Percentiles rank a stretch among this genome's conserved stretches.
Conservation (phyloP, 768 basidiomycete species). For the Pisolithus tinctorius region DNA sequence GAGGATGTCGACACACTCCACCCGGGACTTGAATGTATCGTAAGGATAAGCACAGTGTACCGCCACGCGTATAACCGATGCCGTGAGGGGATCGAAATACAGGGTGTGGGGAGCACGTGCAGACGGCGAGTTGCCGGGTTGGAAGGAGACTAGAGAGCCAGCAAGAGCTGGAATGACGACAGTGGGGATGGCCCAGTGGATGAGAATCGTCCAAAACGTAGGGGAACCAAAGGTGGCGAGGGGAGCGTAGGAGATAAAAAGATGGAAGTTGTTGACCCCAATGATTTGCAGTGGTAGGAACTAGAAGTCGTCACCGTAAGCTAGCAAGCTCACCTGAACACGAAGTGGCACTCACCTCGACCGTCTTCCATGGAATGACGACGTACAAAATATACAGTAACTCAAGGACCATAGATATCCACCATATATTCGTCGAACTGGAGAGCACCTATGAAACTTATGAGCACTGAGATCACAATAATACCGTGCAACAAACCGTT, state of each 20-base stretch:
- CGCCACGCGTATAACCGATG: constrained; percentile 58
- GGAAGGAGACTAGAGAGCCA: constrained; percentile 60
- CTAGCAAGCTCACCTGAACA: background rate
- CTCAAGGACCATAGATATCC: constrained; percentile 47
- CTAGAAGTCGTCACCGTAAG: constrained; percentile 8
- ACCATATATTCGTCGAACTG: constrained; percentile 58
- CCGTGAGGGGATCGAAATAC: constrained; percentile 55
- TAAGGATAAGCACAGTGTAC: constrained; percentile 55
- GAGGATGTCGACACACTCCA: constrained; percentile 44
- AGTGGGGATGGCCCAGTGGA: constrained; percentile 60
- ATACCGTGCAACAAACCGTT: constrained; percentile 15
- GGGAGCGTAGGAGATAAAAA: constrained; percentile 44
- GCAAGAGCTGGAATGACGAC: constrained; percentile 50
- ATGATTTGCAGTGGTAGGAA: constrained; percentile 10
- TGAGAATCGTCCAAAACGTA: constrained; percentile 47
- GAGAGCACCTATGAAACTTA: constrained; percentile 44
- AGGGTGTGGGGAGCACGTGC: constrained; percentile 17
- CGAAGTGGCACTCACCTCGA: constrained; percentile 29
- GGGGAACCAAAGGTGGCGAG: constrained; percentile 35
- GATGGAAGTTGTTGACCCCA: constrained; percentile 5
- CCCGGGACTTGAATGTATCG: constrained; percentile 11
- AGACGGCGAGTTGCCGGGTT: constrained; percentile 30
- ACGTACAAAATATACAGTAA: constrained; percentile 44
- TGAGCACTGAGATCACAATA: background rate
- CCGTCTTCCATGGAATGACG: constrained; percentile 47